Conservation (phyloP, 768 basidiomycete genomes). For the Epithele typhae region DNA sequence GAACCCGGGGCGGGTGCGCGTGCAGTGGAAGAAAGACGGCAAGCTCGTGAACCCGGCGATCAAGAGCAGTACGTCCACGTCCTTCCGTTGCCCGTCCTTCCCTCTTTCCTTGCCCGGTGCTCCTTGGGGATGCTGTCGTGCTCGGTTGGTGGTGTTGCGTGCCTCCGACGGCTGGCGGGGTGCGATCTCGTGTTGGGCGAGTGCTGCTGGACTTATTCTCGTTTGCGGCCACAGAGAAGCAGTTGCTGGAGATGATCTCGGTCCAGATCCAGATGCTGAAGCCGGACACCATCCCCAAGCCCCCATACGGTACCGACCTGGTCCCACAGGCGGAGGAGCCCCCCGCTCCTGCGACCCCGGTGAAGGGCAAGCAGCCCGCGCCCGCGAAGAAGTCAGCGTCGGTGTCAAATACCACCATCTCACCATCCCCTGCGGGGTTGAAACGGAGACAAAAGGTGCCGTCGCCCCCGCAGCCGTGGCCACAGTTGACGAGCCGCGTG, state of each 20-base stretch:
- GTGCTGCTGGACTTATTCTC: neutral
- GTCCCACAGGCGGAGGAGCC: constrained; percentile 24
- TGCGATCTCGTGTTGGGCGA: neutral
- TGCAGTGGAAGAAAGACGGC: constrained; percentile 87
- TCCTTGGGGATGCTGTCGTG: too few relatives aligned
- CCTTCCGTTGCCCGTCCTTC: neutral
- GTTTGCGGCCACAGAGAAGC: constrained; percentile 54
- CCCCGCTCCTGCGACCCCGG: constrained; percentile 22
- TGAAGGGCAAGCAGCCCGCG: constrained; percentile 27
- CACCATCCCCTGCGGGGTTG: constrained; percentile 23
- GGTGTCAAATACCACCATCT: constrained; percentile 20
- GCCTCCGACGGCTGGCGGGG: too few relatives aligned
- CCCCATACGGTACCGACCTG: constrained; percentile 46
- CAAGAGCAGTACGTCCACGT: constrained; percentile 69
- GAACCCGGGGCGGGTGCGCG: constrained; percentile 92
- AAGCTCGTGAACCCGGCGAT: constrained; percentile 60
- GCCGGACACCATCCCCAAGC: constrained; percentile 63
- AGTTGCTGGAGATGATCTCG: constrained; percentile 70
- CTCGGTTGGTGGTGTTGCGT: too few relatives aligned
- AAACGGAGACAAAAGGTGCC: constrained; percentile 43
- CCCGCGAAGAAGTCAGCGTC: constrained; percentile 16
- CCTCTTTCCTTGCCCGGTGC: neutral
- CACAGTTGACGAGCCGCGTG: constrained; percentile 66
- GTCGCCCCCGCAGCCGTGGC: constrained; percentile 71
- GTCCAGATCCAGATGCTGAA: constrained; percentile 73